These are phyloP conservation scores for Fraxinus sp. DNA, from an alignment of 305 asterid species.

Conservation along the genomic window DNA sequence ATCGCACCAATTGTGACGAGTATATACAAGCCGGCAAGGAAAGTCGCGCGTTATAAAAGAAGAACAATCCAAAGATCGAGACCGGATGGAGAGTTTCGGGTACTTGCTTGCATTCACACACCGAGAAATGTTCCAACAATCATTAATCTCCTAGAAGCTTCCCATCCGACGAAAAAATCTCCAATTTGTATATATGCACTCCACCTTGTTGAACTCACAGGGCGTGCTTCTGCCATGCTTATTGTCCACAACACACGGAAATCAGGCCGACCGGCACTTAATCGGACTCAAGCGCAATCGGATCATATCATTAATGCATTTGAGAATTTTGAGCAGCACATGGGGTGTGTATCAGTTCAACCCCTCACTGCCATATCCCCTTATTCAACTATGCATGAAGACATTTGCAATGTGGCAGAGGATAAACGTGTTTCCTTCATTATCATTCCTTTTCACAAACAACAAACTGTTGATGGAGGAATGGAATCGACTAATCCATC, in stretches of 20 bases:
- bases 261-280: slow-evolving; percentile 58
- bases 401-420: slow-evolving; percentile 67
- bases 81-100: slow-evolving; percentile 60
- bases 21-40: slow-evolving; percentile 67
- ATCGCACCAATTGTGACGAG: slow-evolving; percentile 57
- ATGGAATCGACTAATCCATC: slow-evolving; percentile 75
- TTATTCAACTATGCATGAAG: slow-evolving; percentile 90
- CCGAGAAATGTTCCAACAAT: slow-evolving; percentile 82
- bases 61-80: slow-evolving; percentile 62
- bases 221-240: slow-evolving; percentile 88
- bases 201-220: slow-evolving; percentile 87
- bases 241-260: slow-evolving; percentile 67
- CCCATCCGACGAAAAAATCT: slow-evolving; percentile 64
- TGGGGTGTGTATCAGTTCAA: slow-evolving; percentile 56
- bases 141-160: slow-evolving; percentile 80
- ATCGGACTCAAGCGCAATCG: slow-evolving; percentile 76
- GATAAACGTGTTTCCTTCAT: slow-evolving; percentile 67
- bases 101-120: slow-evolving; percentile 66
- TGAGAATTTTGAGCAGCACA: slow-evolving; percentile 72
- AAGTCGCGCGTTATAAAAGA: slow-evolving; percentile 53
- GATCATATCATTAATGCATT: slow-evolving; percentile 88
- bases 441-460: slow-evolving; percentile 80
- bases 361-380: slow-evolving; percentile 86
- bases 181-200: slow-evolving; percentile 65
- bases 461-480: slow-evolving; percentile 88